Evolutionary conservation across 345 rosid species (phyloP).

Genomic region (Cochlearia excelsa): DNA sequence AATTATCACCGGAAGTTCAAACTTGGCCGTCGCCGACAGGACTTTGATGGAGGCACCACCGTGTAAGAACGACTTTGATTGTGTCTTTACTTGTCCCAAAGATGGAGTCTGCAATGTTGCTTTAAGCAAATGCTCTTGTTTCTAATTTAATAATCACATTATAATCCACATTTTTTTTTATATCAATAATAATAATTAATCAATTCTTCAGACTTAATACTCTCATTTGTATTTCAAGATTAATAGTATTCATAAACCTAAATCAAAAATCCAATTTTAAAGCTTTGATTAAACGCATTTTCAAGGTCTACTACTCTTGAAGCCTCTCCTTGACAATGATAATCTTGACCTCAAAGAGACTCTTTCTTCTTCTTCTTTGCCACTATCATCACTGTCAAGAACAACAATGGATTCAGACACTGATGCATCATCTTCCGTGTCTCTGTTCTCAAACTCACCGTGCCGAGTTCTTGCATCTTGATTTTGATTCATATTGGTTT

Average conservation of each 20-base stretch:
- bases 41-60: background rate
- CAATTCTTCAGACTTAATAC: background rate
- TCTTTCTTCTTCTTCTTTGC: conserved; percentile 42
- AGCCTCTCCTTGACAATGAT: conserved; percentile 36
- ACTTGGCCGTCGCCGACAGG: background rate
- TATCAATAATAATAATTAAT: background rate
- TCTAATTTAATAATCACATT: background rate
- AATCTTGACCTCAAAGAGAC: conserved; percentile 34
- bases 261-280: background rate
- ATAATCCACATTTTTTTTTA: background rate
- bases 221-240: background rate
- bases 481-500: conserved; percentile 20
- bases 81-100: conserved; percentile 6
- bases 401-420: conserved; percentile 51
- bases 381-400: conserved; percentile 78
- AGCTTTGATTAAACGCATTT: background rate
- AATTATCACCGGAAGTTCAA: background rate
- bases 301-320: conserved; percentile 5
- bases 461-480: conserved; percentile 11
- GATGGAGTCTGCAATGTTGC: background rate
- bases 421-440: conserved; percentile 35
- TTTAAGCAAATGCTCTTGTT: background rate
- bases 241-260: background rate
- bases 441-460: conserved; percentile 26
- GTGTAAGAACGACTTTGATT: conserved; percentile 18